Base-by-base conservation (phyloP, 805 yeast species). In the Pichia californica region DNA sequence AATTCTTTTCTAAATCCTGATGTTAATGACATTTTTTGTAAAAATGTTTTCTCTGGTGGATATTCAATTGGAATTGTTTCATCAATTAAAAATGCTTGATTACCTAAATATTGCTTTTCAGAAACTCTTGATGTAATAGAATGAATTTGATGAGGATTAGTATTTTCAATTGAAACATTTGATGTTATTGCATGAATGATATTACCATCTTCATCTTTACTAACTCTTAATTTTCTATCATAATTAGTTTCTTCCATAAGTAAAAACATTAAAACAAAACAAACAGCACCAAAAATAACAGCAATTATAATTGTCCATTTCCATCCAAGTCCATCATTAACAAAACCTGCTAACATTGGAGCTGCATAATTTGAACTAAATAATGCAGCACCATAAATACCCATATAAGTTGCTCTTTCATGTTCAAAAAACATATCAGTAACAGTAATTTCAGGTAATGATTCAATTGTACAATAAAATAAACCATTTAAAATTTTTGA, bases 331-430 rank as follows among this genome's bases (percentile, higher is more conserved):
- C 67, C 69, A 39, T 71, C 68, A 26, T 69, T 68, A 44, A 79
- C 73, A 50, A 74, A 73, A 11, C 82, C 82, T 11, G 81, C 79
- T 38, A 77, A 67, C 52, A 78, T 63, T 5, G 83, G 83, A 4
- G 82, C 83, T 44, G 76, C 58, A 51, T 64, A 79, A 34, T 77
- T 73, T 9, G 80, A 76, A 11, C 69, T 68, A 30, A 77, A 67
- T 15, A 81, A 64, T 13, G 81, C 75, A 45, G 70, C 58, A 46
- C 77, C 76, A 55, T 79, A 79, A 20, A 76, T 52, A 30, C 71
- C 69, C 66, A 73, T 62, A 31, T 66, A 67, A n/a, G 64, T 59
- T 6, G 74, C 74, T 49, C 76, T 59, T 53, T 75, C 73, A 51
- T 76, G 78, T 48, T 70, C 73, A 53, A 73, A 76, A 52, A 68